phyloP scores from a whole-genome alignment of 768 basidiomycete genomes.

The Lentinula lateritia region DNA sequence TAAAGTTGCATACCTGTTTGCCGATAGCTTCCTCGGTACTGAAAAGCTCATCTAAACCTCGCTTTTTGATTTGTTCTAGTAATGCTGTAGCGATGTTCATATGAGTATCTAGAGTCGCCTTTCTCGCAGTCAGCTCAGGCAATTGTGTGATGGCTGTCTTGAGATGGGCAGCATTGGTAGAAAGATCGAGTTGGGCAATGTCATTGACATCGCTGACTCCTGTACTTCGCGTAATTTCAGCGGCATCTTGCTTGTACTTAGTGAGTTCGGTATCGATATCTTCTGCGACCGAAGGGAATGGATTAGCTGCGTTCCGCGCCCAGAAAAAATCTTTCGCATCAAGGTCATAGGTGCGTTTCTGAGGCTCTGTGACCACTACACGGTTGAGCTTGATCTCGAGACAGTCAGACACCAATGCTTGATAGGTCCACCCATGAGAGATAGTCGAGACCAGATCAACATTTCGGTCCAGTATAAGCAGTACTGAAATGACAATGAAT shows the following conservation, averaged over 20 bases:
- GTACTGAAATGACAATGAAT: constrained; percentile 46
- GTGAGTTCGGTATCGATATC: constrained; percentile 92
- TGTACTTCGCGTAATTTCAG: constrained; percentile 93
- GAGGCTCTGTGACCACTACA: constrained; percentile 73
- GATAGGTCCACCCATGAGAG: constrained; percentile 98
- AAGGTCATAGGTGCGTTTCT: constrained; percentile 83
- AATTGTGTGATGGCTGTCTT: constrained; percentile 97
- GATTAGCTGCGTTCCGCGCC: constrained; percentile 92
- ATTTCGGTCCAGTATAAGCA: constrained; percentile 92
- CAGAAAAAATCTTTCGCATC: constrained; percentile 99
- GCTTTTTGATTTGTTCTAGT: constrained; percentile 90
- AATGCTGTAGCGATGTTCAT: constrained; percentile 99
- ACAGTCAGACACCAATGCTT: constrained; percentile 96
- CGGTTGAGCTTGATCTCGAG: constrained; percentile 96
- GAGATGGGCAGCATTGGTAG: constrained; percentile 88
- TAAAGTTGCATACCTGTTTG: constrained; percentile 57
- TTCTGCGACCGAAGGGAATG: constrained; percentile 97
- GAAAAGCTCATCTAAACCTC: constrained; percentile 95
- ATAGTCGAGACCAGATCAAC: constrained; percentile 91
- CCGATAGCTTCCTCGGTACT: constrained; percentile 88
- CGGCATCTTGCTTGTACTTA: constrained; percentile 92
- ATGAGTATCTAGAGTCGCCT: constrained; percentile 94
- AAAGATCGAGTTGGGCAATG: constrained; percentile 92
- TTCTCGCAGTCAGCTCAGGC: constrained; percentile 93
- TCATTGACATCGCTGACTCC: constrained; percentile 96